Percentiles rank a stretch among this genome's conserved stretches.
These are phyloP conservation scores for Ilex aquifolium DNA, from an alignment of 257 asterid genomes.

Conservation along the genomic window DNA sequence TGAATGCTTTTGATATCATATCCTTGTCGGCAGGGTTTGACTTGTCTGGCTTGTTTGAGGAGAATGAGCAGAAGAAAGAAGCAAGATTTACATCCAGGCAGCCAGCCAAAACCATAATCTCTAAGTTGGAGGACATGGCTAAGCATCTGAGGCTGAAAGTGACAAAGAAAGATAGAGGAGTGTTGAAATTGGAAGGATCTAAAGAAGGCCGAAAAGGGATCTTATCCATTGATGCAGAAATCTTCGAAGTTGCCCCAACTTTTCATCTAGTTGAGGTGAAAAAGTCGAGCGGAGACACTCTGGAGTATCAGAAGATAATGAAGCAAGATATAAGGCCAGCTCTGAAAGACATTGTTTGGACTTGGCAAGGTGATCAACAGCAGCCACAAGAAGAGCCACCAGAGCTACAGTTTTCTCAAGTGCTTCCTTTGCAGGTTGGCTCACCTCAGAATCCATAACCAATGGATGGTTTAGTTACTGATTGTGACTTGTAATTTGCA, in stretches of 20 bases:
- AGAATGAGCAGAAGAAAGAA: slow-evolving; percentile 38
- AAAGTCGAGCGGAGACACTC: slow-evolving; percentile 55
- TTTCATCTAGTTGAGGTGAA: slow-evolving; percentile 70
- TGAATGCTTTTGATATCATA: slow-evolving; percentile 82
- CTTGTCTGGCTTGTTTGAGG: slow-evolving; percentile 65
- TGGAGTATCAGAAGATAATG: slow-evolving; percentile 67
- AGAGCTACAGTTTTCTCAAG: slow-evolving; percentile 12
- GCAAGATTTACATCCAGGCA: slow-evolving; percentile 50
- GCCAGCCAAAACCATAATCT: slow-evolving; percentile 42
- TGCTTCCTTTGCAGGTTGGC: slow-evolving; percentile 12
- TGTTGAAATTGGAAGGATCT: slow-evolving; percentile 43
- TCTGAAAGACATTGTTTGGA: slow-evolving; percentile 65
- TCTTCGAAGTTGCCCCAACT: slow-evolving; percentile 51
- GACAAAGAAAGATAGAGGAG: slow-evolving; percentile 56
- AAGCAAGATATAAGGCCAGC: slow-evolving; percentile 51
- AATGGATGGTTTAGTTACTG: background rate
- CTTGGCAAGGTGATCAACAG: slow-evolving; percentile 58
- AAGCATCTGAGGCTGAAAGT: slow-evolving; percentile 49
- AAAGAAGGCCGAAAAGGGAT: slow-evolving; percentile 57
- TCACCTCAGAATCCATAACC: background rate
- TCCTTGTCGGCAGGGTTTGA: slow-evolving; percentile 75
- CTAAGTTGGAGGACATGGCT: slow-evolving; percentile 67
- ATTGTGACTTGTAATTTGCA: background rate
- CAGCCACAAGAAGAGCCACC: slow-evolving; percentile 15
- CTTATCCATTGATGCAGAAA: slow-evolving; percentile 61